phyloP scores from a whole-genome alignment of 352 stramenopile genomes.

The Plasmopara viticola region DNA sequence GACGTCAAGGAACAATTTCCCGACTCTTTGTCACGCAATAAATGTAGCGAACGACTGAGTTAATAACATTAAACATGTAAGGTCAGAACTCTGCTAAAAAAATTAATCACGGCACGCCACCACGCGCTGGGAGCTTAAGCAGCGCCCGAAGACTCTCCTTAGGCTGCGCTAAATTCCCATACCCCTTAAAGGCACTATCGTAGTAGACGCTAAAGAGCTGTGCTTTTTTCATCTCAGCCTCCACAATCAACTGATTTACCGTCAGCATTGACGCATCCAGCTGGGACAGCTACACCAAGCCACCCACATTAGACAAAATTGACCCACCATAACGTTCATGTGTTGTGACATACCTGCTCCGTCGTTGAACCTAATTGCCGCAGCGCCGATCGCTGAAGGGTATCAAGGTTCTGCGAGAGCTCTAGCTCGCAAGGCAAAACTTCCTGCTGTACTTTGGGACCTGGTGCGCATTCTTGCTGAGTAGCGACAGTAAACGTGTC shows the following conservation, averaged over 20 bases:
- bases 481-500: background rate
- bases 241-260: constrained; percentile 54
- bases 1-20: constrained; percentile 11
- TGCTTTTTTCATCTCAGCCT: constrained; percentile 64
- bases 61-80: constrained; percentile 13
- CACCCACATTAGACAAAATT: constrained; percentile 12
- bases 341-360: constrained; percentile 26
- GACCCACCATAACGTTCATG: background rate
- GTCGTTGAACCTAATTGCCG: constrained; percentile 37
- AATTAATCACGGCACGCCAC: constrained; percentile 11
- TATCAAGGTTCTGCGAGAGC: constrained; percentile 38
- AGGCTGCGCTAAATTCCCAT: constrained; percentile 46
- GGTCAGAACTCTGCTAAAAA: no score
- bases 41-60: no score
- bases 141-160: constrained; percentile 68
- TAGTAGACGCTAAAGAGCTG: constrained; percentile 69
- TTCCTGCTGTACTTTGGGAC: constrained; percentile 8
- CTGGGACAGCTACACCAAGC: constrained; percentile 33
- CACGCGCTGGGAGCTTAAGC: constrained; percentile 26
- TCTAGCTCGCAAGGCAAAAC: constrained; percentile 32
- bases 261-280: constrained; percentile 59
- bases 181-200: constrained; percentile 71
- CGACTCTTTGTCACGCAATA: no score
- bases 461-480: constrained; percentile 1
- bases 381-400: constrained; percentile 41